These are phyloP conservation scores for Ustanciosporium gigantosporum DNA, from an alignment of 1,284 basidiomycete species.

Conservation along the genomic window DNA sequence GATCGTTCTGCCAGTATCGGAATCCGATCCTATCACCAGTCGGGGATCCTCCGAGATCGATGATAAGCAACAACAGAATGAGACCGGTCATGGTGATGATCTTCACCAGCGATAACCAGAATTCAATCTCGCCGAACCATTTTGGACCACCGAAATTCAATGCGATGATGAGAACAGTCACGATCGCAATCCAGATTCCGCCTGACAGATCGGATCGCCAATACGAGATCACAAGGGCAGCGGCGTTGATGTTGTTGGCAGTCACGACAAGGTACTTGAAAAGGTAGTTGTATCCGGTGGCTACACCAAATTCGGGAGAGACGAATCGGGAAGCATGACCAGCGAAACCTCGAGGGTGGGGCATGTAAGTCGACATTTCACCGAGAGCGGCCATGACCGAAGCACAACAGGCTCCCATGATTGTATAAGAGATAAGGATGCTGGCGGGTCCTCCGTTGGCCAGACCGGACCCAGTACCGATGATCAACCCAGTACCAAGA, in stretches of 20 bases:
- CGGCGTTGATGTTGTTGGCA: conserved; percentile 29
- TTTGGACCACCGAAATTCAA: conserved; percentile 64
- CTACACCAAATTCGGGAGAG: conserved; percentile 63
- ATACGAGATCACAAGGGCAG: conserved; percentile 13
- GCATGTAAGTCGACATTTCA: conserved; percentile 63
- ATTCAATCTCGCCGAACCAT: conserved; percentile 68
- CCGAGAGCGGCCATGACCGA: conserved; percentile 59
- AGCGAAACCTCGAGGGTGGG: conserved; percentile 61
- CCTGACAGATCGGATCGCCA: conserved; percentile 45
- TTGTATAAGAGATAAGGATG: conserved; percentile 63
- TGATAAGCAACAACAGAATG: conserved; percentile 41
- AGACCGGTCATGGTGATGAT: conserved; percentile 41
- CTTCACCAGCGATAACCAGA: conserved; percentile 34
- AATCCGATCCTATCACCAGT: conserved; percentile 69
- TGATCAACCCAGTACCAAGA: conserved; percentile 71
- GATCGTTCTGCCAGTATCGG: conserved; percentile 66
- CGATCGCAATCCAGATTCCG: conserved; percentile 38
- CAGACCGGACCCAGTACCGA: conserved; percentile 66
- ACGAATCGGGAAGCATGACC: conserved; percentile 63
- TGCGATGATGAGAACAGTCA: conserved; percentile 35
- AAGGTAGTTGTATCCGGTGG: conserved; percentile 50
- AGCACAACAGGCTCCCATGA: conserved; percentile 50
- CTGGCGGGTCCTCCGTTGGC: conserved; percentile 63
- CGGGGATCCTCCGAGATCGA: conserved; percentile 63
- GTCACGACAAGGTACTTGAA: conserved; percentile 34